Base-by-base conservation (phyloP, 257 asterid species). In the Ehretia macrophylla region DNA sequence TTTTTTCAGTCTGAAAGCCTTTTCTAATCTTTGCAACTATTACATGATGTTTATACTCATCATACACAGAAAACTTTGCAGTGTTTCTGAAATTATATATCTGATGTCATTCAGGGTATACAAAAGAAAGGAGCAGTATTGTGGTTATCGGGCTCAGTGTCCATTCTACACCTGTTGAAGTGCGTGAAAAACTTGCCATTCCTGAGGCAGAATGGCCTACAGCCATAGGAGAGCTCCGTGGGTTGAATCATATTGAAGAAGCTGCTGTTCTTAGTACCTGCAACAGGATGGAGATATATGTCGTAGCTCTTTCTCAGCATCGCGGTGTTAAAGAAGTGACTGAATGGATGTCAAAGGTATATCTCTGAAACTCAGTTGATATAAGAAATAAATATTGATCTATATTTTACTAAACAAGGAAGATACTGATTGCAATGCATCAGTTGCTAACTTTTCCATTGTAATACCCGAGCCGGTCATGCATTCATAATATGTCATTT, bases 221-320 rank as follows among this genome's bases (percentile, higher is more conserved):
- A 77, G 96, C 96, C 59, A 87, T 87, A 40, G 80, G 79, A 8
- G 98, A 87, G 75, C 83, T 90, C 9, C 87, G 96, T 59, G 81
- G 83, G 65, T 65, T 90, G 70, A 87, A 90, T 68, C 98, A 90
- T 66, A 87, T 90, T 53, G 98, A 90, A 77, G 98, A 90, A 66
- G 98, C 98, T 40, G 96, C 98, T 62, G 96, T 90, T 67, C 95
- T 90, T 27, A 90, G 98, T 72, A 90, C 98, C 51, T 90, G 98
- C 66, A 90, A 90, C 78, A 64, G 98, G 69, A 87, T 90, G 98
- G 98, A 90, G 62, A 85, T 90, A 47, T 90, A 90, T 59, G 91
- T 90, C 10, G 88, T 90, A 3, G 98, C 96, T 45, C 98, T 90
- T 72, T 90, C 98, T 56, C 83, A 85, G 63, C 95, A 90, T 59